Conservation (phyloP, 2,329 filamentous ascomycete species). For the Hymenoscyphus scutula region DNA sequence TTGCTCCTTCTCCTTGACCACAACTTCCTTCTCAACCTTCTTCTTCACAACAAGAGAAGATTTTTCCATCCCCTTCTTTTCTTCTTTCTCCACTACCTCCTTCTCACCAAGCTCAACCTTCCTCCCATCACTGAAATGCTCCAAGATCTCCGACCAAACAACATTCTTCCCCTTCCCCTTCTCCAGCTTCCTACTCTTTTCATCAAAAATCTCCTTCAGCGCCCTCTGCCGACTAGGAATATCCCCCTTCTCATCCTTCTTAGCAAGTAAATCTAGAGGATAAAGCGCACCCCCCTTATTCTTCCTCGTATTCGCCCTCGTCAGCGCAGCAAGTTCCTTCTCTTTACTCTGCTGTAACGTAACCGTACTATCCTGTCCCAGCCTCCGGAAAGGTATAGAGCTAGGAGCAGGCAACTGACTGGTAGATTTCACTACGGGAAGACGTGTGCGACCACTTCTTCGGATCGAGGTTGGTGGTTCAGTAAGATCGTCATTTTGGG, state of each 20-base stretch:
- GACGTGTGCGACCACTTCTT: slow-evolving; percentile 34
- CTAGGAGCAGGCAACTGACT: slow-evolving; percentile 26
- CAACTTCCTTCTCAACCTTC: slow-evolving; percentile 9
- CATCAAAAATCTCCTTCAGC: slow-evolving; percentile 37
- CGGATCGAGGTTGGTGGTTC: slow-evolving; percentile 27
- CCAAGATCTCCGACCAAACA: slow-evolving; percentile 35
- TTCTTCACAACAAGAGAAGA: slow-evolving; percentile 3
- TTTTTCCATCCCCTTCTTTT: slow-evolving; percentile 8
- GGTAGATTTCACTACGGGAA: slow-evolving; percentile 30
- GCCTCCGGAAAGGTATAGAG: slow-evolving; percentile 35
- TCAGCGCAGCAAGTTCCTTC: slow-evolving; percentile 44
- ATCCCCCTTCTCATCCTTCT: slow-evolving; percentile 41
- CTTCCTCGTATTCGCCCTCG: slow-evolving; percentile 45
- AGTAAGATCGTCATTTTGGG: slow-evolving; percentile 18
- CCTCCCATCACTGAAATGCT: slow-evolving; percentile 31
- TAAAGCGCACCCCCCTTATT: slow-evolving; percentile 43
- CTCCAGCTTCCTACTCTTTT: slow-evolving; percentile 33
- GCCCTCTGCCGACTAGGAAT: slow-evolving; percentile 38
- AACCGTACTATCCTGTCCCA: slow-evolving; percentile 32
- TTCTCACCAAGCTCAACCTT: slow-evolving; percentile 26
- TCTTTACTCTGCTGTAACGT: slow-evolving; percentile 39
- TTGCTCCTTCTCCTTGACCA: slow-evolving; percentile 25
- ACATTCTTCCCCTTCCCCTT: slow-evolving; percentile 31
- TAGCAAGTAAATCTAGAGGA: slow-evolving; percentile 33
- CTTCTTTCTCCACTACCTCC: slow-evolving; percentile 25